Evolutionary conservation across 2,329 filamentous ascomycete genomes (phyloP), one percentile per base, ranked within the genome.

Genomic region (Colletotrichum spinosum): DNA sequence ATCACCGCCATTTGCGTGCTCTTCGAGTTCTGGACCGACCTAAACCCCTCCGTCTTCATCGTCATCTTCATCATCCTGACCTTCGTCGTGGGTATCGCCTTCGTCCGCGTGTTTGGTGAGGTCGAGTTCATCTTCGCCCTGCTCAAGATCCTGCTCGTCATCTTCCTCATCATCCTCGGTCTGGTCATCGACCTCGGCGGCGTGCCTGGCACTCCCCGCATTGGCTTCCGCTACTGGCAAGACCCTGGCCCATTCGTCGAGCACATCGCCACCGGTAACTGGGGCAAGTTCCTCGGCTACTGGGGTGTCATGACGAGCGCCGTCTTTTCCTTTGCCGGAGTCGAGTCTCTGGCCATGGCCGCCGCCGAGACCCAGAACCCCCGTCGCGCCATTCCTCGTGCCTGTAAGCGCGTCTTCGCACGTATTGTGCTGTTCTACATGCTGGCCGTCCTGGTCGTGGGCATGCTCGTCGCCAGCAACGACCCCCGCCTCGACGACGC

Each of bases 161-260:
- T 84, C 11, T 81, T 88, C 59, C 90, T 90, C 72, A 89, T 91
- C 65, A 81, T 91, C 44, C 79, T 90, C 50, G 86, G 87, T 2
- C 88, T 90, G 39, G 69, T 72, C 13, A 70, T 67, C 64, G 72
- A 67, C 42, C 11, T 87, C 1, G 67, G 64, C 6, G 71, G 71
- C 34, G 68, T 64, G 33, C 70, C 71, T 10, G 69, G 70, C 6
- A 71, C 69, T 13, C 63, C 71, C 10, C 68, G 61, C 42, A 67
- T 72, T 45, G 71, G 71, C 10, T 71, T 70, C 54, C 33, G 60
- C 39, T 68, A 70, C 65, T 70, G 68, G 67, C 59, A 51, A 37
- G 38, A 45, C 48, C 55, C 63, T 53, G 71, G 71, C 8, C 87
- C 89, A 0, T 90, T 91, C 70, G 87, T 89, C 39, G 86, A 90